Evolutionary conservation across 371 early-diverging fungal genomes (phyloP).

Genomic region (Mycotypha africana): DNA sequence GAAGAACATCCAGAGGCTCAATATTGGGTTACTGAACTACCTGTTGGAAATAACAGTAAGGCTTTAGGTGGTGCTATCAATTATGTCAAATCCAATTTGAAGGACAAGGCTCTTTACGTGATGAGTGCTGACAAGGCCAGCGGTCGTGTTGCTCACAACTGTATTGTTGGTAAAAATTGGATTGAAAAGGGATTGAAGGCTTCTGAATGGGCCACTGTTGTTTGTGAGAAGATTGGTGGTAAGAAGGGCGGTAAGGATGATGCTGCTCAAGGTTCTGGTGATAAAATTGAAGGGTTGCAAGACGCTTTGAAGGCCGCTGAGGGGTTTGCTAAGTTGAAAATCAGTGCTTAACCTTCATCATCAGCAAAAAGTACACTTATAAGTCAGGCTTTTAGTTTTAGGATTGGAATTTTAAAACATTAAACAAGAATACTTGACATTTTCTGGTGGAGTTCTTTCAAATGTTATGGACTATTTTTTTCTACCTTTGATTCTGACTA

Average conservation of each 20-base stretch:
- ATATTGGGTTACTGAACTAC: constrained; percentile 56
- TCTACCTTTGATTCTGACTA: too few species aligned
- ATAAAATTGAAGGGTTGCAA: constrained; percentile 50
- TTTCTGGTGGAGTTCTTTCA: too few species aligned
- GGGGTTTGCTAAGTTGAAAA: constrained; percentile 70
- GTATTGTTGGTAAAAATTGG: constrained; percentile 71
- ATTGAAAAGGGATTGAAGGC: constrained; percentile 80
- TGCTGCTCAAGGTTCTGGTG: constrained; percentile 81
- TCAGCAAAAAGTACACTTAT: too few species aligned
- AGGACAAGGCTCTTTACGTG: constrained; percentile 80
- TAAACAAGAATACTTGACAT: too few species aligned
- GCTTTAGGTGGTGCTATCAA: constrained; percentile 76
- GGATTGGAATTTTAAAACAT: too few species aligned
- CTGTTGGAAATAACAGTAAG: constrained; percentile 66
- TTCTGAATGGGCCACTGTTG: constrained; percentile 83
- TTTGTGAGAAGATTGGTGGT: constrained; percentile 79
- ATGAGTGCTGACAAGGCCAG: constrained; percentile 68
- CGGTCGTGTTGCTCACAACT: constrained; percentile 77
- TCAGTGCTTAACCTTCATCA: constrained; percentile 32
- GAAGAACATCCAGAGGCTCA: constrained; percentile 62
- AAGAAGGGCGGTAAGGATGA: constrained; percentile 89
- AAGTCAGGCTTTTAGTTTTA: too few species aligned
- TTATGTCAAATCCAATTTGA: constrained; percentile 67
- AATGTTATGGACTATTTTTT: too few species aligned
- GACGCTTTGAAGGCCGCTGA: constrained; percentile 77